These are phyloP conservation scores for Suillus tomentosus DNA, from an alignment of 768 basidiomycete genomes.

Conservation along the genomic window DNA sequence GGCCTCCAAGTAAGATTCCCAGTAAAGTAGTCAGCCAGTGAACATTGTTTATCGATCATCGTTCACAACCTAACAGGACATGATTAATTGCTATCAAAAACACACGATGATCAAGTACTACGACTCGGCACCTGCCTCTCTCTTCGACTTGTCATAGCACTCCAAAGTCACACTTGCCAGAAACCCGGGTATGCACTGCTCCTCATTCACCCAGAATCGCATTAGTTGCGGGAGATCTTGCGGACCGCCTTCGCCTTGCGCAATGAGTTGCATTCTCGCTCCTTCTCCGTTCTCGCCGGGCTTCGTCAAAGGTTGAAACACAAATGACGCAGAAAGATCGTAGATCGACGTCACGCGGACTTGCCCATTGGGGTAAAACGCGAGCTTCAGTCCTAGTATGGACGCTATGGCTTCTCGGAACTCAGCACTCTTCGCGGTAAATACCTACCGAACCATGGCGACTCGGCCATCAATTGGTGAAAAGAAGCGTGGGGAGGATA, in stretches of 20 bases:
- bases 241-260: slow-evolving; percentile 72
- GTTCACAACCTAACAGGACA: too few relatives aligned
- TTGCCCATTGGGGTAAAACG: slow-evolving; percentile 89
- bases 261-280: slow-evolving; percentile 70
- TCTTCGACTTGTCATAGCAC: slow-evolving; percentile 78
- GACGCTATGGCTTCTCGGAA: slow-evolving; percentile 90
- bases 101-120: neutral
- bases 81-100: too few relatives aligned
- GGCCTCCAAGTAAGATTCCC: too few relatives aligned
- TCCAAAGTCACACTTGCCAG: slow-evolving; percentile 87
- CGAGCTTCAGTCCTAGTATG: slow-evolving; percentile 88
- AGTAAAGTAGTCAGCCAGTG: too few relatives aligned
- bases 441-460: slow-evolving; percentile 53
- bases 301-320: slow-evolving; percentile 67
- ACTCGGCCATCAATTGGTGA: neutral
- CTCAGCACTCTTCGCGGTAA: slow-evolving; percentile 81
- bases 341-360: slow-evolving; percentile 90
- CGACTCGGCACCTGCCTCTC: slow-evolving; percentile 19
- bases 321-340: slow-evolving; percentile 84
- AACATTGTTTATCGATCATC: too few relatives aligned
- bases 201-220: slow-evolving; percentile 84
- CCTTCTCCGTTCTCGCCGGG: slow-evolving; percentile 39
- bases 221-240: slow-evolving; percentile 74
- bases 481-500: neutral
- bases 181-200: slow-evolving; percentile 88